Base-by-base conservation (phyloP, 1,284 basidiomycete genomes). In the Limonomyces culmigenus region DNA sequence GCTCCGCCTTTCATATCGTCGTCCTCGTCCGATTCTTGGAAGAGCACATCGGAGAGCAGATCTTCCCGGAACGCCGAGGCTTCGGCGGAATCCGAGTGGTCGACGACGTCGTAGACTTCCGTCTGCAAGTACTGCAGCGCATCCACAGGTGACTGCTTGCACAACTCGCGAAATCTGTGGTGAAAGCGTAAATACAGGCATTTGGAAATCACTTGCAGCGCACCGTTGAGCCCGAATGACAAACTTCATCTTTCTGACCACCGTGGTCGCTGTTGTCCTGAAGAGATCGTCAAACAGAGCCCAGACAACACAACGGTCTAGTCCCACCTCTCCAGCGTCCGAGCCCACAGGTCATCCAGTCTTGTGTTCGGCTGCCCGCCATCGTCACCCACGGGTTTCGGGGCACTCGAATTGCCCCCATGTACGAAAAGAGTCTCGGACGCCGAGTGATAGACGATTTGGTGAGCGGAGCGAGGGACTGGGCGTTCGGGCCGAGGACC, bases 341-440 rank as follows among this genome's bases (percentile, higher is more conserved):
- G 76, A 47, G 58, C 62, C 83, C 78, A 86, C 44, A 85, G 71
- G 50, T 84, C 80, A 45, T 77, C 73, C 48, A 83, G 45, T 39
- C 77, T 59, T 33, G 47, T 51, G 17, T 47, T 42, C 31, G 33
- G 37, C 32, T 34, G 30, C 11, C n/a, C n/a, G 20, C 27, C 38
- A 34, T 27, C 32, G 16, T 21, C 16, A 3, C 18, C 42, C 15
- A 48, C 46, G 11, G 20, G 30, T 5, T n/a, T n/a, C n/a, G 42
- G 41, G 2, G 51, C 39, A 0, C 73, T 72, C 2, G 65, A 65
- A 52, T 79, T 80, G 25, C 80, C 81, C 3, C 78, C 80, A 43
- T 83, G 76, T 54, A 84, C 58, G 45, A 67, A 84, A 3, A 73
- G 55, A 19, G 56, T 63, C 42, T 62, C 67, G 21, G 65, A 65